Evolutionary conservation across 441 rosid species (phyloP), one percentile per base, ranked within the genome.

Genomic region (Manihot esculenta): DNA sequence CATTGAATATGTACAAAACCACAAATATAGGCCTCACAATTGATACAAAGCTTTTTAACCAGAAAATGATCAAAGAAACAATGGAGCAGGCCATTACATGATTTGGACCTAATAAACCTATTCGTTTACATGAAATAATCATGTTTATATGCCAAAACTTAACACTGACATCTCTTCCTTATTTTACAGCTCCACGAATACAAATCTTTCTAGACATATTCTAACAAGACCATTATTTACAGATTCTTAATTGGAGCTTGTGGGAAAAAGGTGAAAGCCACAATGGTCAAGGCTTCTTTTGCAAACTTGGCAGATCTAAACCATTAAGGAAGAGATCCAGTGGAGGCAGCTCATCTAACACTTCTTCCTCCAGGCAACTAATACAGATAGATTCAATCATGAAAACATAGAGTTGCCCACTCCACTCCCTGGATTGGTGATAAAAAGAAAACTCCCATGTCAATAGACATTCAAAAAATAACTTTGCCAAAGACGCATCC

Each of bases 371-470:
- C 75, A 70, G 76, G 75, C 72, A 80, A 79, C 70, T 49, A 70
- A 74, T 48, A 81, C 48, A 71, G 63, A 64, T 44, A 67, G 78
- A 82, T 75, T 74, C 78, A 78, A 75, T 79, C 84, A 81, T 73
- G 81, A 76, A 72, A 80, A 81, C 75, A 83, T 71, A 69, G 81
- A 72, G 78, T 71, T 78, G 75, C 77, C 72, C 76, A 76, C 74
- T 80, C 72, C 81, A 77, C 79, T 74, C 72, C 87, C 87, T 81
- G 85, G 83, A 81, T 76, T 71, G 72, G 70, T 53, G 74, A 70
- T 84, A 72, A 56, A 66, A 77, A 58, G 58, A 75, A 74, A 78
- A 78, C 70, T 71, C 80, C 78, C 68, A 60, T 63, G 85, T 84
- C 87, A 84, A 81, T 77, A 79, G 74, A 61, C 76, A 74, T 70